Conservation (phyloP, 495 filamentous ascomycete species). For the Aspergillus biplanus region DNA sequence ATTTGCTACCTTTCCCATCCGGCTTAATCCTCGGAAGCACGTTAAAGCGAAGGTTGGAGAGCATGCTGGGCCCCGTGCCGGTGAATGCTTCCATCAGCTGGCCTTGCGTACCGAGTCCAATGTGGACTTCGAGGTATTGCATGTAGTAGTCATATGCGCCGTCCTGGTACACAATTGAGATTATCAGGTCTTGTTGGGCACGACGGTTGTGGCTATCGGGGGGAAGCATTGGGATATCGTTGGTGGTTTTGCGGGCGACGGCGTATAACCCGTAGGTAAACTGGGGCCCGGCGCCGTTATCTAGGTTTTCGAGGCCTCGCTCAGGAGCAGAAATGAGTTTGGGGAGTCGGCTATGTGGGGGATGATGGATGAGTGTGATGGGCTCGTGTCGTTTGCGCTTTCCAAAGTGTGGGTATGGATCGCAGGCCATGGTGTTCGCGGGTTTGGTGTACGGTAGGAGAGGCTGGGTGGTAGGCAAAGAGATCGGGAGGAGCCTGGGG, state of each 20-base stretch:
- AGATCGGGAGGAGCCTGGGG: not conserved
- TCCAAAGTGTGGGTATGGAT: not conserved
- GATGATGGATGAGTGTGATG: not conserved
- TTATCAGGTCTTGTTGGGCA: constrained; percentile 8
- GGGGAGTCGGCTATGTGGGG: constrained; percentile 3
- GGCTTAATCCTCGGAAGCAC: constrained; percentile 9
- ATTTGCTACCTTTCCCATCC: not conserved
- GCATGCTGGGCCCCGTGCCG: constrained; percentile 26
- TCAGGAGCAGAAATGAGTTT: not conserved
- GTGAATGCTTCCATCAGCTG: constrained; percentile 10
- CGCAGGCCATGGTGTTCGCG: constrained; percentile 4
- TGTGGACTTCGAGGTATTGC: constrained; percentile 4
- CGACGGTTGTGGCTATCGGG: not conserved
- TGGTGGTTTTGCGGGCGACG: not conserved
- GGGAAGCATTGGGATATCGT: not conserved
- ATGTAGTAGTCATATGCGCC: constrained; percentile 9
- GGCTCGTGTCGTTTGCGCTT: not conserved
- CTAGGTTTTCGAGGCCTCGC: not conserved
- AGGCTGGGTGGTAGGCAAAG: not conserved
- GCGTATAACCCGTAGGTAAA: not conserved
- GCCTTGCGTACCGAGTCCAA: constrained; percentile 2
- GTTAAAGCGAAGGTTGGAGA: constrained; percentile 32
- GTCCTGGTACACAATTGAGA: not conserved
- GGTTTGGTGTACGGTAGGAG: not conserved
- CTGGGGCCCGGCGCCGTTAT: not conserved